A percentile compares a stretch with the other conserved stretches of the same genome.
These are phyloP conservation scores for Casuarina cunninghamiana DNA, from an alignment of 306 rosid genomes.

Conservation along the genomic window DNA sequence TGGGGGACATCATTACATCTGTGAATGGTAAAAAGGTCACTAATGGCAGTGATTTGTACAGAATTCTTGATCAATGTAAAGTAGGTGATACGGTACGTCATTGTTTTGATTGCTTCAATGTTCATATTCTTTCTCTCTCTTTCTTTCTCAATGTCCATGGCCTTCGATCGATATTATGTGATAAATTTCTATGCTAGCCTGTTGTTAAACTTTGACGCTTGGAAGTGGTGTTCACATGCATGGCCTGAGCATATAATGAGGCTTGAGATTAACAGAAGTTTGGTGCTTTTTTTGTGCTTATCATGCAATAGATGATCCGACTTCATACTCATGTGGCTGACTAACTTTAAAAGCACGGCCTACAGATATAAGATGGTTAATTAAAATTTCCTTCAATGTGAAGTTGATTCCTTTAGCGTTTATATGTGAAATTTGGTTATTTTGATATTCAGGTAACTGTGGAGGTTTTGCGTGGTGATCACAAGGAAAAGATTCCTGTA, in stretches of 20 bases:
- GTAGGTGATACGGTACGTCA: constrained; percentile 85
- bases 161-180: neutral
- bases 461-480: constrained; percentile 96
- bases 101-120: neutral
- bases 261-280: neutral
- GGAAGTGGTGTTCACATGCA: neutral
- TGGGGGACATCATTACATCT: constrained; percentile 94
- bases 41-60: constrained; percentile 92
- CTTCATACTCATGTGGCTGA: neutral
- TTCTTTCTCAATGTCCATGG: neutral
- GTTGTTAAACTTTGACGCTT: neutral
- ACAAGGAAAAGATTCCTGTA: constrained; percentile 90
- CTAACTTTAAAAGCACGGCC: neutral
- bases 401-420: constrained; percentile 9
- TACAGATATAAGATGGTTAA: neutral
- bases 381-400: neutral
- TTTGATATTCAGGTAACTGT: constrained; percentile 63
- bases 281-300: neutral
- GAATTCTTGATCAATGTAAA: constrained; percentile 95
- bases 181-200: neutral
- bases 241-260: neutral
- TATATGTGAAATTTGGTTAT: neutral
- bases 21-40: constrained; percentile 81
- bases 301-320: neutral
- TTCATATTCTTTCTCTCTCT: neutral